Conservation (phyloP, 176 grass and related monocot genomes). For the Oryza meyeriana region DNA sequence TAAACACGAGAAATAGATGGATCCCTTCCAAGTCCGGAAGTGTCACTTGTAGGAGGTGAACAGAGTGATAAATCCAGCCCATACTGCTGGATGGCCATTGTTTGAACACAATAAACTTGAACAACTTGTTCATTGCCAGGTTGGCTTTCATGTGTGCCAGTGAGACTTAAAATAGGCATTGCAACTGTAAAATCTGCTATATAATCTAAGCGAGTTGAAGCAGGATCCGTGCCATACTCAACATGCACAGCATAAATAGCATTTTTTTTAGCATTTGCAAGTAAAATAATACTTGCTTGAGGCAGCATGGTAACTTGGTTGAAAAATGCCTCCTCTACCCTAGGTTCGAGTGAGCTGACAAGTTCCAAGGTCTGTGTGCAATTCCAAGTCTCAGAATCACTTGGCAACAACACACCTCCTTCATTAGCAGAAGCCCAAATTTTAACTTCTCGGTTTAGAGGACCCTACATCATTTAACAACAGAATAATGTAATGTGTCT, state of each 20-base stretch:
- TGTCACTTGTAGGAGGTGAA: slow-evolving; percentile 67
- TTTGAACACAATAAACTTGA: slow-evolving; percentile 98
- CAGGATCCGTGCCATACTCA: slow-evolving; percentile 74
- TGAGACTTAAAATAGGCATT: slow-evolving; percentile 98
- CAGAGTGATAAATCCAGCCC: slow-evolving; percentile 88
- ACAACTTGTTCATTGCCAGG: slow-evolving; percentile 76
- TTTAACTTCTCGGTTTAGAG: slow-evolving; percentile 91
- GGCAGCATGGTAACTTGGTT: slow-evolving; percentile 84
- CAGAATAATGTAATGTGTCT: slow-evolving; percentile 3
- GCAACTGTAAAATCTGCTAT: slow-evolving; percentile 98
- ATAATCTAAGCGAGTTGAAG: slow-evolving; percentile 83
- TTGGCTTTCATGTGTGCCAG: slow-evolving; percentile 66
- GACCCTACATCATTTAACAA: slow-evolving; percentile 60
- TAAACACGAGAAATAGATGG: slow-evolving; percentile 44
- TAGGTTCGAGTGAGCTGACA: slow-evolving; percentile 69
- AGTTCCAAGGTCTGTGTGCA: slow-evolving; percentile 93
- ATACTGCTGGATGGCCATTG: slow-evolving; percentile 99
- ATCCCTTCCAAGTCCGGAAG: slow-evolving; percentile 60
- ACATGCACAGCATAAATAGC: slow-evolving; percentile 97
- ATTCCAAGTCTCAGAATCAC: slow-evolving; percentile 81
- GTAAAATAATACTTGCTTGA: slow-evolving; percentile 87
- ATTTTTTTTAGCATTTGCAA: slow-evolving; percentile 99
- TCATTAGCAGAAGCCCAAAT: slow-evolving; percentile 83
- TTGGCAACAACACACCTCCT: slow-evolving; percentile 82
- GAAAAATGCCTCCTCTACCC: slow-evolving; percentile 83